A percentile compares a stretch with the other conserved stretches of the same genome.
These are phyloP conservation scores for Galerina marginata DNA, from an alignment of 768 basidiomycete genomes.

Conservation along the genomic window DNA sequence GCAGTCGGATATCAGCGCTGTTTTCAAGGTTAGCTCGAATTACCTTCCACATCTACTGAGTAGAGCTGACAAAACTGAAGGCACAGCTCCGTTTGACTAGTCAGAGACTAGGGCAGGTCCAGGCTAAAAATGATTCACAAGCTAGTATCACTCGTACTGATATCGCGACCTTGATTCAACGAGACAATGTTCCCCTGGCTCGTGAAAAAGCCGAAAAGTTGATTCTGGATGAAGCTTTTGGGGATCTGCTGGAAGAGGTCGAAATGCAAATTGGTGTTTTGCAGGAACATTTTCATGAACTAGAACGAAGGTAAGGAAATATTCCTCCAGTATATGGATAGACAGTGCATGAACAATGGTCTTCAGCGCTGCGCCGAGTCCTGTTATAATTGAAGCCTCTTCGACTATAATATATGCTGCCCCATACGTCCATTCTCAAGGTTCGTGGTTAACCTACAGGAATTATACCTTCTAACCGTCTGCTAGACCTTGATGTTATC, in stretches of 20 bases:
- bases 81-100: constrained; percentile 65
- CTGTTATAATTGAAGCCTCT: constrained; percentile 65
- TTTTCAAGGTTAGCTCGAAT: constrained; percentile 35
- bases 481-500: constrained; percentile 60
- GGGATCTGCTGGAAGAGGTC: constrained; percentile 66
- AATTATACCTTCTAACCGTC: constrained; percentile 12
- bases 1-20: constrained; percentile 41
- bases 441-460: constrained; percentile 37
- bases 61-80: constrained; percentile 38
- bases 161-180: constrained; percentile 68
- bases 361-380: constrained; percentile 36
- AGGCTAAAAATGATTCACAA: constrained; percentile 71
- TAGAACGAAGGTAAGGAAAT: constrained; percentile 52
- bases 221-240: constrained; percentile 64
- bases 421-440: constrained; percentile 60
- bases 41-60: neutral
- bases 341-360: neutral
- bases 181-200: constrained; percentile 65
- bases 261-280: constrained; percentile 72
- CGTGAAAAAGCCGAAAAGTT: constrained; percentile 75
- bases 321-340: neutral
- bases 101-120: constrained; percentile 70
- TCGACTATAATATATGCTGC: constrained; percentile 71
- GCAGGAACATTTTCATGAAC: constrained; percentile 60
- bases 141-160: constrained; percentile 67